Percentiles rank a stretch among this genome's conserved stretches.
These are phyloP conservation scores for Quercus glauca DNA, from an alignment of 306 rosid genomes.

Conservation along the genomic window DNA sequence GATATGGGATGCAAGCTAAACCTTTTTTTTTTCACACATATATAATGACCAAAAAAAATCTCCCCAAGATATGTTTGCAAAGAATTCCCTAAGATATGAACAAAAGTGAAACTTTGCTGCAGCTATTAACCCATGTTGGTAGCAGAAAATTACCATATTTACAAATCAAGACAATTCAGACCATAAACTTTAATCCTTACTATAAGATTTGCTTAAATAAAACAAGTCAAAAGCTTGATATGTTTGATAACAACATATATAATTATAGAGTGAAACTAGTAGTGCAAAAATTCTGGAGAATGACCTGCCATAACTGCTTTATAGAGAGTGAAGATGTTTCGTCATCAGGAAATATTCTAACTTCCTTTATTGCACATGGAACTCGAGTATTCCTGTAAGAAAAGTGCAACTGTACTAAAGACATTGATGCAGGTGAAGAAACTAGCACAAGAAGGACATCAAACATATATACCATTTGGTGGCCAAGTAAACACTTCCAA, in stretches of 20 bases:
- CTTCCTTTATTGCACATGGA: slow-evolving; percentile 98
- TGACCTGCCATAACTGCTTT: slow-evolving; percentile 91
- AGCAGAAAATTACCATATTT: neutral
- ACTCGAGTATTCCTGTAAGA: slow-evolving; percentile 75
- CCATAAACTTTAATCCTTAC: no score
- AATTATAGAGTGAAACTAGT: neutral
- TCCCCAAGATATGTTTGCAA: neutral
- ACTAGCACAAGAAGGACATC: slow-evolving; percentile 5
- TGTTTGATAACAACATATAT: neutral
- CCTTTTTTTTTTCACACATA: neutral
- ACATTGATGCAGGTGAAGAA: slow-evolving; percentile 15
- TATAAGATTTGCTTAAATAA: neutral
- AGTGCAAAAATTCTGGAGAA: slow-evolving; percentile 2
- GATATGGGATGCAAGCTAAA: neutral
- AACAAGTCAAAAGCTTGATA: neutral
- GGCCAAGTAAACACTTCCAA: slow-evolving; percentile 71
- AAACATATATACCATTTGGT: slow-evolving; percentile 61
- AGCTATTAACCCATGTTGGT: no score
- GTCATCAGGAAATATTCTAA: slow-evolving; percentile 74
- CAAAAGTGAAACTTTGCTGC: neutral
- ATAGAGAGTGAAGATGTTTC: slow-evolving; percentile 84
- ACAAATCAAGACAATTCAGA: no score
- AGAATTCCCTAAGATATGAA: neutral
- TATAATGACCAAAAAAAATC: neutral
- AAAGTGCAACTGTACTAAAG: slow-evolving; percentile 1